phyloP scores from a whole-genome alignment of 805 yeast genomes.

The Starmerella bombicola region DNA sequence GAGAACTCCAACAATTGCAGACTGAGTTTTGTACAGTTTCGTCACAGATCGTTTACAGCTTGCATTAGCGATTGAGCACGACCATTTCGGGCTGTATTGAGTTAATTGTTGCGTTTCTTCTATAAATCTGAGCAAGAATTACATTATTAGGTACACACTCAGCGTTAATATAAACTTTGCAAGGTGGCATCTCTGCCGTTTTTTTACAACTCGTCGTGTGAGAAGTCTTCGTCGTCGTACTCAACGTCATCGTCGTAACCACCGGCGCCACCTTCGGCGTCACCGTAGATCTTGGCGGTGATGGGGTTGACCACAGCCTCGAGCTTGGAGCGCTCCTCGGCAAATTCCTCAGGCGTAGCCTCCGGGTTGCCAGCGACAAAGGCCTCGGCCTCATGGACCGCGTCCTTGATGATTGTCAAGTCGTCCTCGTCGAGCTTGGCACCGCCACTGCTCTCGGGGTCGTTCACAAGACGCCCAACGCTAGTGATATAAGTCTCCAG shows the following conservation, averaged over 20 bases:
- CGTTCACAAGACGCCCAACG: conserved; percentile 55
- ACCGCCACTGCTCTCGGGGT: conserved; percentile 43
- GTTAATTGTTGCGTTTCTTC: no score
- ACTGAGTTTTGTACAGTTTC: background rate
- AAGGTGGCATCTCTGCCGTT: background rate
- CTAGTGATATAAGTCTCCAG: conserved; percentile 82
- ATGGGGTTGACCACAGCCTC: conserved; percentile 81
- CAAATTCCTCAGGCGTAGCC: conserved; percentile 86
- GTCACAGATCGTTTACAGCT: background rate
- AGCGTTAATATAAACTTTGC: background rate
- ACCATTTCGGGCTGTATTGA: no score
- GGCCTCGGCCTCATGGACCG: conserved; percentile 72
- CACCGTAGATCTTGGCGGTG: conserved; percentile 66
- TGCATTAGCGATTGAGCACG: no score
- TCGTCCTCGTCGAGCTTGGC: conserved; percentile 79
- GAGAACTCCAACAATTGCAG: background rate
- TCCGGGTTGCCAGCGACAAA: conserved; percentile 76
- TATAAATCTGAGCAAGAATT: no score
- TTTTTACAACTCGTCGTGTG: conserved; percentile 19
- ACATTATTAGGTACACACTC: background rate
- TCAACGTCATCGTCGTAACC: conserved; percentile 44
- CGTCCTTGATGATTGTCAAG: conserved; percentile 76
- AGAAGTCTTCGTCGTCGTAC: conserved; percentile 23
- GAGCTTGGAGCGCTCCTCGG: conserved; percentile 77
- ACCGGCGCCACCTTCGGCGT: conserved; percentile 41